These are phyloP conservation scores for Ascochyta koolunga DNA, from an alignment of 2,329 filamentous ascomycete species.

Conservation along the genomic window DNA sequence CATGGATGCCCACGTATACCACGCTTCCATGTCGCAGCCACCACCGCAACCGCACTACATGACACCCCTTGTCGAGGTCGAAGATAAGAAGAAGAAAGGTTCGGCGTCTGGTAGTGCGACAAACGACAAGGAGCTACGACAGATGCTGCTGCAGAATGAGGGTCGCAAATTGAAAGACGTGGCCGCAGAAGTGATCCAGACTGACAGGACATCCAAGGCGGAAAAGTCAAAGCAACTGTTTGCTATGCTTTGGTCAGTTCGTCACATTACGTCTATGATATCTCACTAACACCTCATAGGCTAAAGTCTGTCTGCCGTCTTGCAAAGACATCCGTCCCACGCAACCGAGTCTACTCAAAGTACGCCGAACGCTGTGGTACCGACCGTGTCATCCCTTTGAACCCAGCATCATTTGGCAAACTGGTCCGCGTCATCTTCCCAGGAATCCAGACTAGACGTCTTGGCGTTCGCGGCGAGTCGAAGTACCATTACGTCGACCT, in stretches of 20 bases:
- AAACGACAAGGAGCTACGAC: constrained; percentile 80
- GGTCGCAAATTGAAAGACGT: constrained; percentile 73
- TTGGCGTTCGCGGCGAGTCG: constrained; percentile 93
- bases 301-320: constrained; percentile 72
- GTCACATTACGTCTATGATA: neutral
- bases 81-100: constrained; percentile 61
- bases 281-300: constrained; percentile 57
- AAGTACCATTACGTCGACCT: constrained; percentile 89
- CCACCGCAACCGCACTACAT: constrained; percentile 35
- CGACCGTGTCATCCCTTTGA: constrained; percentile 91
- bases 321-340: constrained; percentile 84
- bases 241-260: constrained; percentile 80
- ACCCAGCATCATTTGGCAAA: constrained; percentile 97
- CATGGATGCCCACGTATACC: constrained; percentile 39
- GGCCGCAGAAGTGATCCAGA: constrained; percentile 75
- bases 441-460: constrained; percentile 86
- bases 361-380: constrained; percentile 93
- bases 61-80: constrained; percentile 40
- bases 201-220: constrained; percentile 79
- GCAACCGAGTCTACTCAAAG: constrained; percentile 92
- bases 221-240: constrained; percentile 86
- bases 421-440: constrained; percentile 95
- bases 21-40: constrained; percentile 34
- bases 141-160: constrained; percentile 73
- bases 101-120: constrained; percentile 73